Evolutionary conservation across 371 early-diverging fungal genomes (phyloP).

Genomic region (Zychaea mexicana): DNA sequence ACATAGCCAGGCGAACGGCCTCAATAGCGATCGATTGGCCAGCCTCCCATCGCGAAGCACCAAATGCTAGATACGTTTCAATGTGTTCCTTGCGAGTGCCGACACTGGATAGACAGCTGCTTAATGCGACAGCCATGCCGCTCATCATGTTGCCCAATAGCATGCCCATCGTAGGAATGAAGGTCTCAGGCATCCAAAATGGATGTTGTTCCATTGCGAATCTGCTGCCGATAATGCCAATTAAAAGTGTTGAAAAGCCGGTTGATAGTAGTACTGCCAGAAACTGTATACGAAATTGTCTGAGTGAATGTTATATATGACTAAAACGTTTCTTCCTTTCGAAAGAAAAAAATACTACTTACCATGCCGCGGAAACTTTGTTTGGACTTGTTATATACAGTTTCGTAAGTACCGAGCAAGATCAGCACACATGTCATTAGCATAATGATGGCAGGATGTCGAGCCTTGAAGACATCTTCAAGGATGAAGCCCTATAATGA

Average conservation of each 20-base stretch:
- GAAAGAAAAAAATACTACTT: slow-evolving; percentile 7
- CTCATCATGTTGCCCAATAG: slow-evolving; percentile 85
- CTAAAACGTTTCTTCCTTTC: neutral
- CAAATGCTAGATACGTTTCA: slow-evolving; percentile 70
- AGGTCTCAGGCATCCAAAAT: slow-evolving; percentile 76
- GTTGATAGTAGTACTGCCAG: slow-evolving; percentile 53
- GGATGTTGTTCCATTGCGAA: slow-evolving; percentile 78
- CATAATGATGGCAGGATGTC: slow-evolving; percentile 54
- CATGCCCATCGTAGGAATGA: slow-evolving; percentile 90
- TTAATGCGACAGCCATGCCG: slow-evolving; percentile 79
- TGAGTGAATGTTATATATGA: neutral
- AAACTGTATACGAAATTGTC: slow-evolving; percentile 31
- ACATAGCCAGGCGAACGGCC: slow-evolving; percentile 74
- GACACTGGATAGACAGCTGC: slow-evolving; percentile 54
- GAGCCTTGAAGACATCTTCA: slow-evolving; percentile 64
- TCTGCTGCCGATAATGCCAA: slow-evolving; percentile 64
- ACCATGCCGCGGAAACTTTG: slow-evolving; percentile 57
- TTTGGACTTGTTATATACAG: slow-evolving; percentile 62
- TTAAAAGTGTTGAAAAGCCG: slow-evolving; percentile 47
- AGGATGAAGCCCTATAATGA: slow-evolving; percentile 55
- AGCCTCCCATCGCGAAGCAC: slow-evolving; percentile 88
- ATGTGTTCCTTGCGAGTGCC: slow-evolving; percentile 72
- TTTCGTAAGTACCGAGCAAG: slow-evolving; percentile 56
- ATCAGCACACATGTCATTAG: slow-evolving; percentile 60
- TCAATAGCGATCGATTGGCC: slow-evolving; percentile 73